Base-by-base conservation (phyloP, 768 basidiomycete genomes). In the Postia placenta region DNA sequence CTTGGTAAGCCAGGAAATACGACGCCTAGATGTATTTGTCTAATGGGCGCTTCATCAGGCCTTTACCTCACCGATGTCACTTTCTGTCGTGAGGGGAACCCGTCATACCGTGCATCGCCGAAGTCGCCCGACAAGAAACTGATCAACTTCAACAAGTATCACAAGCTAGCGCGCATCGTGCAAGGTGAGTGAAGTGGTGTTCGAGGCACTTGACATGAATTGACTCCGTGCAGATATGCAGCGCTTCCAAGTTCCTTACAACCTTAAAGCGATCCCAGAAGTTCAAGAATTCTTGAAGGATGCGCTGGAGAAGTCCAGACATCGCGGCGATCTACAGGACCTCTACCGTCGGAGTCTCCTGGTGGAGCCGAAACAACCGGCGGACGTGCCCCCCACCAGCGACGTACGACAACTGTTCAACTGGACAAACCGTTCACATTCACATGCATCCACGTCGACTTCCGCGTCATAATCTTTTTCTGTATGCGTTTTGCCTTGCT, bases 121-220 rank as follows among this genome's bases (percentile, higher is more conserved):
- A 65, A 80, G 49, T 82, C 82, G 47, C 74, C 85, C 1, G 77
- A 77, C 50, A 84, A 89, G 67, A 87, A 83, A 58, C 69, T 99
- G 33, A 75, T 98, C 63, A 99, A 99, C 67, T 93, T 96, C 61
- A 95, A 94, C 67, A 95, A 96, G 66, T 98, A 96, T 59, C 87
- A 88, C 61, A 95, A 91, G 63, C 75, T 94, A 50, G 86, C 86
- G 27, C 75, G 83, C 60, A 92, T 95, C 56, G 78, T 92, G 38
- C 83, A 88, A 72, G 88, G 88, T 80, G 56, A 59, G 67, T 45
- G 0, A n/a, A n/a, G 25, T 22, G 19, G 30, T n/a, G n/a, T n/a
- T 25, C 7, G 5, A 15, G 14, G n/a, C 9, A 23, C 48, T 35
- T 33, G 2, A 25, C 25, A 17, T 39, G 11, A 19, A 7, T 28